Conservation (phyloP, 176 grass and related monocot species). For the Neostapfia colusana region DNA sequence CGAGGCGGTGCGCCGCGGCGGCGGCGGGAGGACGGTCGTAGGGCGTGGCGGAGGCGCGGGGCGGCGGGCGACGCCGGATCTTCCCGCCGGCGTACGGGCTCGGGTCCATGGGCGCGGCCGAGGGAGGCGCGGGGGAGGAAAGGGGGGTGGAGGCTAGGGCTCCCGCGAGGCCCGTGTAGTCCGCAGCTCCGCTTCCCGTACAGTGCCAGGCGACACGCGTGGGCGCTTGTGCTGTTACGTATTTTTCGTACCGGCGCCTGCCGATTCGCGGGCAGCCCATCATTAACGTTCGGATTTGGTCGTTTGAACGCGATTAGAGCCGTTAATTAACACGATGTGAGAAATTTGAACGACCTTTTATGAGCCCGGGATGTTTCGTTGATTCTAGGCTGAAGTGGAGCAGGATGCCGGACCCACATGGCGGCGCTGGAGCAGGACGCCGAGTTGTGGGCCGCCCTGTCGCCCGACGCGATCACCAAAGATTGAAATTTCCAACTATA, state of each 20-base stretch:
- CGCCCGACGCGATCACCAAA: background rate
- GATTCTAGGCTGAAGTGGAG: constrained; percentile 35
- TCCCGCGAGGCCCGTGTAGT: constrained; percentile 28
- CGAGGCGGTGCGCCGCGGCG: constrained; percentile 39
- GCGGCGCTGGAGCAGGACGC: constrained; percentile 36
- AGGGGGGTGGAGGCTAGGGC: constrained; percentile 27
- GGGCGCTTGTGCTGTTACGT: background rate
- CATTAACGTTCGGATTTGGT: constrained; percentile 27
- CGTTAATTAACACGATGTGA: constrained; percentile 13
- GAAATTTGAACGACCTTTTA: background rate
- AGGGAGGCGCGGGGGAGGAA: background rate
- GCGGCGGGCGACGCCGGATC: constrained; percentile 52
- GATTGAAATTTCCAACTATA: no score
- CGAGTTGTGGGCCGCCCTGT: constrained; percentile 44
- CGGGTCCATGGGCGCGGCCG: constrained; percentile 51
- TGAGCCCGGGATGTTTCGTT: background rate
- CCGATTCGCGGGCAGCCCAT: constrained; percentile 11
- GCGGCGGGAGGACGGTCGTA: constrained; percentile 60
- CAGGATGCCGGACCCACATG: constrained; percentile 36
- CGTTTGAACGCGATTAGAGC: constrained; percentile 32
- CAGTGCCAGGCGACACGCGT: background rate
- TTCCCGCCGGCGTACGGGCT: constrained; percentile 69
- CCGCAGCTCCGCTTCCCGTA: background rate
- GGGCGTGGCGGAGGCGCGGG: constrained; percentile 49
- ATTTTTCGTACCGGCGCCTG: background rate